Conservation (phyloP, 306 rosid genomes). For the Ammopiptanthus mongolicus region DNA sequence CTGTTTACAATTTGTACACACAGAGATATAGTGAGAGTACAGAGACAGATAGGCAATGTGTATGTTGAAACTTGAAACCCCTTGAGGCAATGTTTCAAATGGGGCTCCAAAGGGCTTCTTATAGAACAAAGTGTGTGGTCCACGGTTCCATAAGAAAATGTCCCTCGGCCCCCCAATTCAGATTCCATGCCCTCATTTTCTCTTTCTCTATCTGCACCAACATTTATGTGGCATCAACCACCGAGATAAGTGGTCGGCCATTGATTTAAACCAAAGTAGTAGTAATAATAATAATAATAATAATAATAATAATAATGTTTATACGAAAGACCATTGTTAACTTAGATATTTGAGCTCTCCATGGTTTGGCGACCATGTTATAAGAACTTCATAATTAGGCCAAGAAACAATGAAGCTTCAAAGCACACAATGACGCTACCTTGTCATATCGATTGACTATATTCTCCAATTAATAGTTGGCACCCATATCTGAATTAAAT, state of each 20-base stretch:
- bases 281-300: too few species aligned
- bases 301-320: too few species aligned
- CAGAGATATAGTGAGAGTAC: too few species aligned
- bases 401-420: slow-evolving; percentile 25
- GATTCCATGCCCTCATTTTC: slow-evolving; percentile 43
- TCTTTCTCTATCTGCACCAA: slow-evolving; percentile 29
- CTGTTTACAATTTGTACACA: neutral
- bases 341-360: slow-evolving; percentile 42
- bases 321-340: slow-evolving; percentile 5
- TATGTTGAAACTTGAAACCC: slow-evolving; percentile 14
- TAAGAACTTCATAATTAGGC: slow-evolving; percentile 28
- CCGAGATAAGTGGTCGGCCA: slow-evolving; percentile 80
- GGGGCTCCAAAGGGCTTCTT: slow-evolving; percentile 16
- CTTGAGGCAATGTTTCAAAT: slow-evolving; percentile 21
- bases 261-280: slow-evolving; percentile 24
- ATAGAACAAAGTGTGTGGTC: slow-evolving; percentile 38
- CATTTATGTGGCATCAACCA: slow-evolving; percentile 66
- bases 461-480: neutral
- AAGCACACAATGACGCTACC: slow-evolving; percentile 34
- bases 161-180: slow-evolving; percentile 28
- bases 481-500: neutral
- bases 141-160: slow-evolving; percentile 29
- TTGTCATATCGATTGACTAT: slow-evolving; percentile 24
- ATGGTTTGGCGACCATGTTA: slow-evolving; percentile 26
- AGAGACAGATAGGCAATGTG: neutral